A percentile compares a stretch with the other conserved stretches of the same genome.
Evolutionary conservation across 345 rosid genomes (phyloP).

Genomic region (Sisymbrium irio): DNA sequence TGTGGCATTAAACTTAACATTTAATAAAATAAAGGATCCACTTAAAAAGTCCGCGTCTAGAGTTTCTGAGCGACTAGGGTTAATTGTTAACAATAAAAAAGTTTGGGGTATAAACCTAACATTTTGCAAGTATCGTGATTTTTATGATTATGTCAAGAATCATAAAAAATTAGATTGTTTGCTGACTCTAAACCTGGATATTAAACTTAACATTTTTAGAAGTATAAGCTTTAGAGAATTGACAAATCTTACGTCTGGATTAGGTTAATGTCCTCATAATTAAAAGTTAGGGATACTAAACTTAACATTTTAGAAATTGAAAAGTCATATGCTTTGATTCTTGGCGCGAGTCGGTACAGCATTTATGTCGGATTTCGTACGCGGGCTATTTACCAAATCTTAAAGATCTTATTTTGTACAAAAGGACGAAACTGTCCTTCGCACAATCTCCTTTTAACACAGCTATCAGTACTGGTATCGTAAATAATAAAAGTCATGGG

Average conservation of each 20-base stretch:
- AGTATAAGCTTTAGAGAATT: neutral
- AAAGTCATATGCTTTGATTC: constrained; percentile 2
- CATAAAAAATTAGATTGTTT: too few species aligned
- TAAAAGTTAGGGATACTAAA: neutral
- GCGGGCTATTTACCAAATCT: constrained; percentile 11
- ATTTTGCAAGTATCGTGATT: neutral
- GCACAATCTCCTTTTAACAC: neutral
- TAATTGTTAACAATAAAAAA: neutral
- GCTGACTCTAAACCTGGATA: neutral
- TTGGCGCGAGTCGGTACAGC: constrained; percentile 30
- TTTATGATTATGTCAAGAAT: too few species aligned
- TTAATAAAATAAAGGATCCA: too few species aligned
- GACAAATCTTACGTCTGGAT: neutral
- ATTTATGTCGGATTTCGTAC: constrained; percentile 35
- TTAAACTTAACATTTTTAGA: neutral
- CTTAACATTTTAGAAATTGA: neutral
- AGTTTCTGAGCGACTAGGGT: neutral
- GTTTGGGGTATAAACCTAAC: neutral
- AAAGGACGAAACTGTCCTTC: constrained; percentile 33
- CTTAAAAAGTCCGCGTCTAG: neutral
- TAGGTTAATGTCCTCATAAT: neutral
- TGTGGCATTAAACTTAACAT: neutral
- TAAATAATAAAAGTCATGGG: constrained; percentile 1
- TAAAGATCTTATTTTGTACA: constrained; percentile 4
- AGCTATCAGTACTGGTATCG: neutral